phyloP scores from a whole-genome alignment of 2,329 filamentous ascomycete genomes.

The Byssoonygena ceratinophila region DNA sequence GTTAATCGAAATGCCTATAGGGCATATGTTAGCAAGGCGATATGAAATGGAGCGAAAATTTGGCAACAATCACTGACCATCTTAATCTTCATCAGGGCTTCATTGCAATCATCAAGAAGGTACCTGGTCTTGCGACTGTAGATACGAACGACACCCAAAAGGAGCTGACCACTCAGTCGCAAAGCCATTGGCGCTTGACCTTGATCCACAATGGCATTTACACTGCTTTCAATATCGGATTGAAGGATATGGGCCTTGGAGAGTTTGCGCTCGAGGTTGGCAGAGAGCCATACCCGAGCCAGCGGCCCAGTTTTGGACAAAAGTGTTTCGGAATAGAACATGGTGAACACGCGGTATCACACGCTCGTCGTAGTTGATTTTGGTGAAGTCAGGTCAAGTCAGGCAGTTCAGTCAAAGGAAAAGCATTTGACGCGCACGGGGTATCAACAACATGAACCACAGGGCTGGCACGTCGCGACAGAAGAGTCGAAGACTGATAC shows the following conservation, averaged over 20 bases:
- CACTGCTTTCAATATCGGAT: constrained; percentile 87
- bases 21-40: constrained; percentile 25
- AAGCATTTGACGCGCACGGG: constrained; percentile 8
- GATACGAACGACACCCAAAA: constrained; percentile 92
- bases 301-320: constrained; percentile 94
- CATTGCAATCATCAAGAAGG: constrained; percentile 91
- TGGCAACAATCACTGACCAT: constrained; percentile 53
- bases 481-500: background rate
- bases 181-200: constrained; percentile 90
- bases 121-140: constrained; percentile 97
- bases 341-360: constrained; percentile 32
- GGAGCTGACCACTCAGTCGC: constrained; percentile 81
- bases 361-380: background rate
- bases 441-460: background rate
- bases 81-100: constrained; percentile 95
- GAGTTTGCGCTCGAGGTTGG: constrained; percentile 96
- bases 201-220: constrained; percentile 86
- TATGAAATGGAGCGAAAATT: no score
- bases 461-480: background rate
- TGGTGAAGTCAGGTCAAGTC: background rate
- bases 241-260: constrained; percentile 94
- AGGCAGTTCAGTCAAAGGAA: background rate
- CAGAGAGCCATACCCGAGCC: constrained; percentile 94
- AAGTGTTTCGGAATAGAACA: constrained; percentile 97
- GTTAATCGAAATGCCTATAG: constrained; percentile 78